A percentile compares a stretch with the other conserved stretches of the same genome.
Conservation (phyloP, 2,329 filamentous ascomycete species). For the Sporothrix mexicana region DNA sequence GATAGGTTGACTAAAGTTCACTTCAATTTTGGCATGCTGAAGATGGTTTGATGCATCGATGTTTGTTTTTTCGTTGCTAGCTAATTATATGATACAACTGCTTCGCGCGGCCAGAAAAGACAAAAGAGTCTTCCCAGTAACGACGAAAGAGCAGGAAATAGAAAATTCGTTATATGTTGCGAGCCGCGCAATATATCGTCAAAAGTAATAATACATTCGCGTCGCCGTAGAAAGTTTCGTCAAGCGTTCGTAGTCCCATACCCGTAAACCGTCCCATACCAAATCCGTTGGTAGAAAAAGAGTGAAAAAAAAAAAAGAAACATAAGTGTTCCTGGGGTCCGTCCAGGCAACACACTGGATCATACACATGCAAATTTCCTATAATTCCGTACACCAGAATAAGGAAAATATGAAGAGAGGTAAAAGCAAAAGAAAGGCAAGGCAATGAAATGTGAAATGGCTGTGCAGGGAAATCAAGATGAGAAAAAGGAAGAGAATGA, state of each 20-base stretch:
- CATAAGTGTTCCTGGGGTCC: not conserved
- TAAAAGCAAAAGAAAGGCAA: not conserved
- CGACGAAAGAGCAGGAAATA: not conserved
- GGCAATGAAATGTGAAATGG: conserved; percentile 20
- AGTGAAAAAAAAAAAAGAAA: not conserved
- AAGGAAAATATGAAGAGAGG: not conserved
- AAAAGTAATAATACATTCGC: conserved; percentile 32
- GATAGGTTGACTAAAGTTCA: not conserved
- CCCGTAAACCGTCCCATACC: conserved; percentile 19
- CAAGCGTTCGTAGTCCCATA: conserved; percentile 15
- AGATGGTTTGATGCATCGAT: not conserved
- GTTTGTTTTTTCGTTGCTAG: conserved; percentile 9
- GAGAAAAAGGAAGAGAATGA: not conserved
- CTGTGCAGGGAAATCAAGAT: not conserved
- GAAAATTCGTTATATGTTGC: conserved; percentile 29
- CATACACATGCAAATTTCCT: conserved; percentile 27
- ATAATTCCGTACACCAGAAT: conserved; percentile 13
- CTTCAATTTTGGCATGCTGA: not conserved
- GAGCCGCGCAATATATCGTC: conserved; percentile 34
- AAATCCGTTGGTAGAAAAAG: not conserved
- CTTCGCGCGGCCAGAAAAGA: not conserved
- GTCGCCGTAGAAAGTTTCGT: conserved; percentile 34
- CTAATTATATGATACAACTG: conserved; percentile 27
- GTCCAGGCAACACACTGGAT: not conserved
- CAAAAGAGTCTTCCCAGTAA: not conserved